These are phyloP conservation scores for Wickerhamomyces chambardii DNA, from an alignment of 805 yeast species.

Conservation along the genomic window DNA sequence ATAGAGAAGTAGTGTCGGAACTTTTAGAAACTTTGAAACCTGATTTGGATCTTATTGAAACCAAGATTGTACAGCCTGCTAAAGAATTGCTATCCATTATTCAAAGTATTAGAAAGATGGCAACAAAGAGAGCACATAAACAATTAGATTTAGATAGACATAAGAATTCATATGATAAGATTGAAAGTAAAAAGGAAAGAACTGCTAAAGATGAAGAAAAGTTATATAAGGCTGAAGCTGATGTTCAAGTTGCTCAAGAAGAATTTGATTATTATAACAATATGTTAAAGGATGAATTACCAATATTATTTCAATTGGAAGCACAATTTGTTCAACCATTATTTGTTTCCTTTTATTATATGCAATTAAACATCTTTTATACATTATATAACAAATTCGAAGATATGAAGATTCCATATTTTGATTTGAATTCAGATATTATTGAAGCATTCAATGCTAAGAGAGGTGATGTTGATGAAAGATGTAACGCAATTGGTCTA, in stretches of 20 bases:
- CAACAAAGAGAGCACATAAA: slow-evolving; percentile 91
- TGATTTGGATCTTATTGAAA: slow-evolving; percentile 85
- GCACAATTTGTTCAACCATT: slow-evolving; percentile 89
- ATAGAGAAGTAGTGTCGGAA: slow-evolving; percentile 80
- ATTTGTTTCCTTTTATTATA: slow-evolving; percentile 89
- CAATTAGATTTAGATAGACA: slow-evolving; percentile 90
- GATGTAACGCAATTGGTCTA: slow-evolving; percentile 80
- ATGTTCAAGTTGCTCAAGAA: slow-evolving; percentile 83
- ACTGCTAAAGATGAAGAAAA: slow-evolving; percentile 87
- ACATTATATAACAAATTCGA: slow-evolving; percentile 87
- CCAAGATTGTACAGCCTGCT: slow-evolving; percentile 85
- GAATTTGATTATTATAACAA: slow-evolving; percentile 96
- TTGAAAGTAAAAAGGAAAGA: slow-evolving; percentile 75
- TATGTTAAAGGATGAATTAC: slow-evolving; percentile 85
- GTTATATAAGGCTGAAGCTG: slow-evolving; percentile 83
- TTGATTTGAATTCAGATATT: slow-evolving; percentile 79
- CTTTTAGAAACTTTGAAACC: slow-evolving; percentile 83
- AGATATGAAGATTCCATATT: slow-evolving; percentile 94
- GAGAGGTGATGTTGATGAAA: slow-evolving; percentile 88
- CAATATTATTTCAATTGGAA: slow-evolving; percentile 79
- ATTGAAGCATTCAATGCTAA: slow-evolving; percentile 70
- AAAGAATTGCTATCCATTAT: slow-evolving; percentile 82
- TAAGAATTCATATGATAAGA: slow-evolving; percentile 57
- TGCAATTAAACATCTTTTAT: slow-evolving; percentile 96
- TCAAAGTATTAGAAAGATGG: slow-evolving; percentile 82